Conservation (phyloP, 257 asterid species). For the Ballota nigra region DNA sequence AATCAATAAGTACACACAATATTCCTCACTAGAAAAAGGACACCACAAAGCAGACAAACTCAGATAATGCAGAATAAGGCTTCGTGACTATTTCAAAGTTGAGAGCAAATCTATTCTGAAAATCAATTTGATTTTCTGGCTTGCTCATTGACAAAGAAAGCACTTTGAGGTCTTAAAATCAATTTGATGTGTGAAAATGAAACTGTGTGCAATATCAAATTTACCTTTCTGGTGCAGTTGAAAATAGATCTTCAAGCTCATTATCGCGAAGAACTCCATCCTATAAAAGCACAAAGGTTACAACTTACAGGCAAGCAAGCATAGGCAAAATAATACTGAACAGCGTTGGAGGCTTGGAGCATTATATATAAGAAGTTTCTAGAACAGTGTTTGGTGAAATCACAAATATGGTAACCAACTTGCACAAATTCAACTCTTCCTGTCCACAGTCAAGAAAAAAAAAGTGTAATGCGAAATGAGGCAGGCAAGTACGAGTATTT, state of each 20-base stretch:
- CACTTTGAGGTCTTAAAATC: constrained; percentile 9
- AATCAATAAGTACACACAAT: not conserved
- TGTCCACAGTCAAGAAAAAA: not conserved
- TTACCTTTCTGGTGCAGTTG: constrained; percentile 96
- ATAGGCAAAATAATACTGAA: constrained; percentile 1
- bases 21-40: not conserved
- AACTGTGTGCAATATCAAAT: constrained; percentile 17
- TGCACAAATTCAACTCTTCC: not conserved
- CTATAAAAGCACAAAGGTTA: constrained; percentile 46
- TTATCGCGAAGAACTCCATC: constrained; percentile 77
- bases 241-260: constrained; percentile 91
- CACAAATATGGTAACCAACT: constrained; percentile 10
- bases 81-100: not conserved
- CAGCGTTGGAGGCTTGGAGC: not conserved
- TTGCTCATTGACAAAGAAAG: constrained; percentile 14
- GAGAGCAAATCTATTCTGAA: no score
- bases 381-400: not conserved
- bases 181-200: not conserved
- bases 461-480: not conserved
- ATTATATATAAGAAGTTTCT: not conserved
- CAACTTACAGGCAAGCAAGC: constrained; percentile 10
- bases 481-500: constrained; percentile 1
- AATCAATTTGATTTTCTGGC: not conserved
- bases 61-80: not conserved
- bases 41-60: not conserved